phyloP scores from a whole-genome alignment of 768 basidiomycete genomes.

The Cytidiella melzeri region DNA sequence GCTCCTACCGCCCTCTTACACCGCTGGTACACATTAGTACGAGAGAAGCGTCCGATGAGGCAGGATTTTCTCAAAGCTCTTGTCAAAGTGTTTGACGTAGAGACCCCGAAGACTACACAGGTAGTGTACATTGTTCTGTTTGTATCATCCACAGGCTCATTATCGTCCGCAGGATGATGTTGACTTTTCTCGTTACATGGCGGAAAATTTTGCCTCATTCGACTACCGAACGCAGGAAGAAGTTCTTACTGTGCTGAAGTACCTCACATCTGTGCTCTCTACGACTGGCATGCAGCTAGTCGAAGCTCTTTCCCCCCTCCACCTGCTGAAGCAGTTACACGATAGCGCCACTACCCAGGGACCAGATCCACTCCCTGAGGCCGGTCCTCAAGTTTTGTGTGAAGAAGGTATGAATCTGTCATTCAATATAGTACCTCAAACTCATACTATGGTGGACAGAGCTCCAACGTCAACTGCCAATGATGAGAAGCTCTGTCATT shows the following conservation, averaged over 20 bases:
- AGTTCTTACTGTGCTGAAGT: slow-evolving; percentile 76
- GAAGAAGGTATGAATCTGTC: too few species aligned
- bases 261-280: slow-evolving; percentile 68
- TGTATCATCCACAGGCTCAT: too few species aligned
- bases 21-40: slow-evolving; percentile 86
- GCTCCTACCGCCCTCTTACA: slow-evolving; percentile 72
- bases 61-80: slow-evolving; percentile 86
- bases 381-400: too few species aligned
- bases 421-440: too few species aligned
- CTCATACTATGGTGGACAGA: slow-evolving; percentile 7
- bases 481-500: slow-evolving; percentile 67
- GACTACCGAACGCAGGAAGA: slow-evolving; percentile 98
- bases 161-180: slow-evolving; percentile 57
- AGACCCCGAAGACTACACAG: slow-evolving; percentile 51
- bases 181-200: slow-evolving; percentile 86
- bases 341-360: slow-evolving; percentile 14
- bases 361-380: not conserved
- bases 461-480: slow-evolving; percentile 16
- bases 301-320: slow-evolving; percentile 64
- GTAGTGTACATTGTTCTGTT: slow-evolving; percentile 32
- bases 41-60: slow-evolving; percentile 81
- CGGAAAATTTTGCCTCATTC: slow-evolving; percentile 87
- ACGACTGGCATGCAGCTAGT: slow-evolving; percentile 79
- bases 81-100: slow-evolving; percentile 77
- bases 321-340: slow-evolving; percentile 59